These are phyloP conservation scores for Trypanosoma brucei DNA, from an alignment of 208 protist genomes.

Conservation along the genomic window DNA sequence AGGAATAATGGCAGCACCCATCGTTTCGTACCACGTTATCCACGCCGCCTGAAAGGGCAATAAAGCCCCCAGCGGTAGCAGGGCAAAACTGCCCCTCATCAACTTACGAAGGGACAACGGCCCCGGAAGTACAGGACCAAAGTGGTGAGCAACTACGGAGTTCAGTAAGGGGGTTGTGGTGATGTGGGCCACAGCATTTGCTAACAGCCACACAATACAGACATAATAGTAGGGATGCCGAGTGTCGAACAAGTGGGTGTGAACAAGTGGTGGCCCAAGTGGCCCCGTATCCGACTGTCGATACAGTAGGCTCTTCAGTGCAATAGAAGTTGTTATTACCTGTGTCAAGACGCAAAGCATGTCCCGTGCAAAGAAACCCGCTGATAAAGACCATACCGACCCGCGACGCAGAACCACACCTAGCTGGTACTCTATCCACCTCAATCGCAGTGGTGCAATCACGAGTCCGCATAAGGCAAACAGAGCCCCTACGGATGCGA, in stretches of 20 bases:
- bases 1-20: slow-evolving; percentile 62
- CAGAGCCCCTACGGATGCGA: slow-evolving; percentile 43
- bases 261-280: slow-evolving; percentile 11
- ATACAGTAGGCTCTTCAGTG: slow-evolving; percentile 12
- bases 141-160: slow-evolving; percentile 58
- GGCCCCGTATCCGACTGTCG: background rate
- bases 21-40: slow-evolving; percentile 74
- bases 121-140: slow-evolving; percentile 42
- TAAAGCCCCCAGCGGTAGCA: slow-evolving; percentile 37
- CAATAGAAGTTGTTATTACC: slow-evolving; percentile 14
- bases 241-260: slow-evolving; percentile 30
- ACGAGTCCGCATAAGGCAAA: slow-evolving; percentile 47
- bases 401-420: slow-evolving; percentile 65
- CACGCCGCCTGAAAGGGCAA: slow-evolving; percentile 63
- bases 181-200: slow-evolving; percentile 42
- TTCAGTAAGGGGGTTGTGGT: slow-evolving; percentile 50
- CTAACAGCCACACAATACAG: slow-evolving; percentile 30
- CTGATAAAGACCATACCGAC: slow-evolving; percentile 70
- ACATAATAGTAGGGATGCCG: slow-evolving; percentile 78
- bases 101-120: slow-evolving; percentile 35
- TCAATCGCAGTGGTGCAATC: slow-evolving; percentile 56
- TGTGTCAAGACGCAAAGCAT: slow-evolving; percentile 44
- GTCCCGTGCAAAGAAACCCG: slow-evolving; percentile 37
- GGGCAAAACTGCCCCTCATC: slow-evolving; percentile 25
- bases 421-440: slow-evolving; percentile 64